Conservation (phyloP, 257 asterid genomes). For the Thymus quinquecostatus region DNA sequence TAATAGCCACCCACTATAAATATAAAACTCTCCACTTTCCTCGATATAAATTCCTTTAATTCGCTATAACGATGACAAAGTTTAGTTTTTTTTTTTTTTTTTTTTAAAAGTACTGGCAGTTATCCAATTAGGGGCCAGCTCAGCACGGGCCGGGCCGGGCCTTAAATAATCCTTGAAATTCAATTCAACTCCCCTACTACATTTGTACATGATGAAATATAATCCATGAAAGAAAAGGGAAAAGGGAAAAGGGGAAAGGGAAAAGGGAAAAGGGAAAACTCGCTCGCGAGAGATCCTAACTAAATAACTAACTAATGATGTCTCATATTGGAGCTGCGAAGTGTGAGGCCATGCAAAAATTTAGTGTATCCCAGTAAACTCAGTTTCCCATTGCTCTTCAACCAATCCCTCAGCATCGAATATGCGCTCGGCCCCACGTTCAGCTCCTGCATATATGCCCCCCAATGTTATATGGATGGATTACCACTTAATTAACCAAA, state of each 20-base stretch:
- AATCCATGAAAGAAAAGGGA: neutral
- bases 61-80: neutral
- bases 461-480: neutral
- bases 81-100: neutral
- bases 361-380: conserved; percentile 80
- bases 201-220: conserved; percentile 31
- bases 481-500: too few relatives aligned
- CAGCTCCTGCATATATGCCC: conserved; percentile 60
- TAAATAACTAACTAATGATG: conserved; percentile 47
- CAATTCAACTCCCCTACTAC: conserved; percentile 1
- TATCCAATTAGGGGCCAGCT: neutral
- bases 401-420: conserved; percentile 78
- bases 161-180: neutral
- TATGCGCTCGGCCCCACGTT: conserved; percentile 76
- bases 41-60: neutral
- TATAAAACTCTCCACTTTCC: neutral
- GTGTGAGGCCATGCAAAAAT: conserved; percentile 91
- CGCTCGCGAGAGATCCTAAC: neutral
- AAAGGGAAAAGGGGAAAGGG: neutral
- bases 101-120: neutral
- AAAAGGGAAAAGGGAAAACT: neutral
- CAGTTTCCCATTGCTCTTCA: conserved; percentile 73
- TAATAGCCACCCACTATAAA: neutral
- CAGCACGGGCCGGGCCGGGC: neutral
- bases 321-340: conserved; percentile 74